These are phyloP conservation scores for Trichoderma asperelloides DNA, from an alignment of 495 filamentous ascomycete genomes.

Conservation along the genomic window DNA sequence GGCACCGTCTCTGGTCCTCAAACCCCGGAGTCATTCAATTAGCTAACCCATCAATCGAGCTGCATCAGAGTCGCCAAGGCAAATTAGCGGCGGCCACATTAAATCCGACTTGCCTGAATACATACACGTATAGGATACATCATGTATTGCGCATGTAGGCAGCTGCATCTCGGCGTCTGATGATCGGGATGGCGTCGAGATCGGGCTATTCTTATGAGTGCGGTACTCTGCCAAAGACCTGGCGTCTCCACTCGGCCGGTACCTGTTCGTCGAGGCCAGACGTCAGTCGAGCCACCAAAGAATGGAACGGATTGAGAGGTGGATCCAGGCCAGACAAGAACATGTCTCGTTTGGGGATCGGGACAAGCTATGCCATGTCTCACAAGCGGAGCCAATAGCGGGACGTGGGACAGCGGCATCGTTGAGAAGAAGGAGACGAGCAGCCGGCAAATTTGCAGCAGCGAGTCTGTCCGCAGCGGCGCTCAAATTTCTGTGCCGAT, in stretches of 20 bases:
- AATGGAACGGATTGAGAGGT: neutral
- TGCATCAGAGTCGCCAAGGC: no score
- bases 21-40: no score
- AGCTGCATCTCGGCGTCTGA: neutral
- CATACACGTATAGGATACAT: no score
- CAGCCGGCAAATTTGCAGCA: neutral
- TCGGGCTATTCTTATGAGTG: neutral
- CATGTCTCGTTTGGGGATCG: neutral
- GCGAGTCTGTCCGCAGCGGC: neutral
- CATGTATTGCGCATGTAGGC: neutral
- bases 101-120: no score
- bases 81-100: no score
- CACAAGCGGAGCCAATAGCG: neutral
- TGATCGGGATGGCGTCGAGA: conserved; percentile 7
- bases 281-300: neutral
- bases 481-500: neutral
- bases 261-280: neutral
- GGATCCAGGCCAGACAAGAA: neutral
- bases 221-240: neutral
- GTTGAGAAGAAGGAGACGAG: neutral
- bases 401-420: neutral
- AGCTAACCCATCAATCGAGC: no score
- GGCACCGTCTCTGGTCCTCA: neutral
- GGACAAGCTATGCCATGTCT: neutral
- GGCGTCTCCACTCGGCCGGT: neutral